Conservation (phyloP, 208 protist species). For the Trichomonas vaginalis region DNA sequence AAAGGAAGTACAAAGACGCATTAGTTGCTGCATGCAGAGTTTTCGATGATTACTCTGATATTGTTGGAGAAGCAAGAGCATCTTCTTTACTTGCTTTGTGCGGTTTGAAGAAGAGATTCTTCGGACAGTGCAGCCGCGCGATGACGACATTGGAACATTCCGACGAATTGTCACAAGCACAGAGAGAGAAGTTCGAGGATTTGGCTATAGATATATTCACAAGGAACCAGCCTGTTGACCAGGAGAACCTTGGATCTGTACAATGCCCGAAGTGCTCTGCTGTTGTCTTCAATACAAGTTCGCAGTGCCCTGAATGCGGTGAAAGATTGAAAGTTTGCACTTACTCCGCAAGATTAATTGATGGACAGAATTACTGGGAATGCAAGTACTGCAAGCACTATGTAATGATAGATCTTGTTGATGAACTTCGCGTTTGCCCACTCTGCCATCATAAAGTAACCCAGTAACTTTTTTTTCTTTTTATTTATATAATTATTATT, state of each 20-base stretch:
- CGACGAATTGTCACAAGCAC: not conserved
- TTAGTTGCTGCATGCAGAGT: not conserved
- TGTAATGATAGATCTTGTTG: not conserved
- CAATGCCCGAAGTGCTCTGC: not conserved
- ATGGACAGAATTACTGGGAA: not conserved
- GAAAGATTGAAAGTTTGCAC: not conserved
- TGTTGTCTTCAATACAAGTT: not conserved
- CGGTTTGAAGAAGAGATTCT: not conserved
- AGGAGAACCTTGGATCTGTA: not conserved
- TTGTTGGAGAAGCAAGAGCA: not conserved
- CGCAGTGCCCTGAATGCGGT: not conserved
- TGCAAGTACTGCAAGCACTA: not conserved
- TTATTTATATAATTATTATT: too few species aligned
- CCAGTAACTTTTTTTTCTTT: too few species aligned
- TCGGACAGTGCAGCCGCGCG: not conserved
- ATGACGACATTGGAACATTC: not conserved
- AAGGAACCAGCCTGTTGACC: not conserved
- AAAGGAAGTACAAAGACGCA: not conserved
- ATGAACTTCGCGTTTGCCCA: not conserved
- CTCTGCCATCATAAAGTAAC: not conserved
- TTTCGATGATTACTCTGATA: not conserved
- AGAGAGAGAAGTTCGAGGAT: not conserved
- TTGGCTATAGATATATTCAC: not conserved
- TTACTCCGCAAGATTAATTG: not conserved
- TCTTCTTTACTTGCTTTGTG: not conserved